phyloP scores from a whole-genome alignment of 805 yeast genomes.

The Pichia phayaonensis region DNA sequence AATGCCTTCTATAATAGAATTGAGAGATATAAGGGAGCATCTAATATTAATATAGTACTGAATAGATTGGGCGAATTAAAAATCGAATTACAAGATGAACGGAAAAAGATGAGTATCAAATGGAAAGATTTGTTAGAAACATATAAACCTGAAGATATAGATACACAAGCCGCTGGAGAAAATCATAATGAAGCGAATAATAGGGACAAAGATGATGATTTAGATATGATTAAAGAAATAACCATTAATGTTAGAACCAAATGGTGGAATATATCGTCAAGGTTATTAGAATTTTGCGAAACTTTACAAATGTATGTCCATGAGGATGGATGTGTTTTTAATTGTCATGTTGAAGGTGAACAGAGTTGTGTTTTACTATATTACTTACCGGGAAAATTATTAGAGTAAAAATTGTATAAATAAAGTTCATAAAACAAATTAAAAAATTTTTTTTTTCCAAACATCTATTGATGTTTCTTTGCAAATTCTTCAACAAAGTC shows the following conservation, averaged over 20 bases:
- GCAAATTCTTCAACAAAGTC: conserved; percentile 58
- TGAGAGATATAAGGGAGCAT: conserved; percentile 55
- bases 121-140: conserved; percentile 42
- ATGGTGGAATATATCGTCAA: conserved; percentile 65
- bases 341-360: conserved; percentile 57
- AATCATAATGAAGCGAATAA: too few relatives aligned
- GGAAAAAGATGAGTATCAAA: conserved; percentile 43
- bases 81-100: conserved; percentile 48
- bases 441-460: background rate
- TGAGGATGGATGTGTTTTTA: conserved; percentile 49
- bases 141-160: conserved; percentile 18
- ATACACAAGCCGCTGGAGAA: background rate
- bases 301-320: conserved; percentile 50
- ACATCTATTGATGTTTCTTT: conserved; percentile 22
- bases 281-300: conserved; percentile 52
- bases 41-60: conserved; percentile 42
- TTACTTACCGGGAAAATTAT: conserved; percentile 32
- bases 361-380: conserved; percentile 60
- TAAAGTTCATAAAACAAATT: background rate
- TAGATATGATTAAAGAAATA: conserved; percentile 24
- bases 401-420: background rate
- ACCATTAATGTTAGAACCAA: conserved; percentile 46
- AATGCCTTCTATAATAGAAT: conserved; percentile 48
- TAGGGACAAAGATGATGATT: conserved; percentile 6
- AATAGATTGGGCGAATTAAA: conserved; percentile 43